These are phyloP conservation scores for Xeromyces bisporus DNA, from an alignment of 495 filamentous ascomycete genomes.

Conservation along the genomic window DNA sequence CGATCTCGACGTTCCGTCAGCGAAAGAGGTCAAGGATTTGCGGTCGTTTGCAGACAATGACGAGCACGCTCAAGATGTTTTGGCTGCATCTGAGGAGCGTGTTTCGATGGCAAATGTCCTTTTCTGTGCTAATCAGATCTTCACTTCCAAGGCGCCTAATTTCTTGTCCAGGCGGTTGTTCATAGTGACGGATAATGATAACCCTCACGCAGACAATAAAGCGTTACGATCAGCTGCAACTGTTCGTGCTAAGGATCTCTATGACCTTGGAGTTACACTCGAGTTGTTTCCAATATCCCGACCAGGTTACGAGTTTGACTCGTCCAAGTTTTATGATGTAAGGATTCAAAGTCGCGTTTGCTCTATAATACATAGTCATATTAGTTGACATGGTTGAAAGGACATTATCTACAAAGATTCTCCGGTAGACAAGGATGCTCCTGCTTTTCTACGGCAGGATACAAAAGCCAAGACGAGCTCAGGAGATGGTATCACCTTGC, in stretches of 20 bases:
- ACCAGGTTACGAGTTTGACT: conserved; percentile 59
- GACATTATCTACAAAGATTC: conserved; percentile 61
- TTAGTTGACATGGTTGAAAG: conserved; percentile 18
- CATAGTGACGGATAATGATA: conserved; percentile 88
- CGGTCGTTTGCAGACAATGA: conserved; percentile 61
- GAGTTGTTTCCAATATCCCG: conserved; percentile 86
- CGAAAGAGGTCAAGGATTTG: conserved; percentile 68
- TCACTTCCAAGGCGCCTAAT: conserved; percentile 87
- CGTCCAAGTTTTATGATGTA: conserved; percentile 84
- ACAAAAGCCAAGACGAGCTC: conserved; percentile 32
- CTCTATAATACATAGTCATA: neutral
- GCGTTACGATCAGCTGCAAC: conserved; percentile 54
- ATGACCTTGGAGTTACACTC: conserved; percentile 83
- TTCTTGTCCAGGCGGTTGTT: conserved; percentile 86
- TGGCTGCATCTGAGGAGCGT: conserved; percentile 50
- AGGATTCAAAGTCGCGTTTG: conserved; percentile 3
- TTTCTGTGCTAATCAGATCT: conserved; percentile 91
- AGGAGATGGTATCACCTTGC: conserved; percentile 60
- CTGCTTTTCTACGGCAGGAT: conserved; percentile 31
- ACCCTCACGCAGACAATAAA: conserved; percentile 63
- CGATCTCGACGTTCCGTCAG: conserved; percentile 76
- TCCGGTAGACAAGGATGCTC: conserved; percentile 50
- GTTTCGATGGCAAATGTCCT: conserved; percentile 80
- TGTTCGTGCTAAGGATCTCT: conserved; percentile 82
- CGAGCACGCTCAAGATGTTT: conserved; percentile 39